phyloP scores from a whole-genome alignment of 2,329 filamentous ascomycete genomes.

The Neospermospora avenae region DNA sequence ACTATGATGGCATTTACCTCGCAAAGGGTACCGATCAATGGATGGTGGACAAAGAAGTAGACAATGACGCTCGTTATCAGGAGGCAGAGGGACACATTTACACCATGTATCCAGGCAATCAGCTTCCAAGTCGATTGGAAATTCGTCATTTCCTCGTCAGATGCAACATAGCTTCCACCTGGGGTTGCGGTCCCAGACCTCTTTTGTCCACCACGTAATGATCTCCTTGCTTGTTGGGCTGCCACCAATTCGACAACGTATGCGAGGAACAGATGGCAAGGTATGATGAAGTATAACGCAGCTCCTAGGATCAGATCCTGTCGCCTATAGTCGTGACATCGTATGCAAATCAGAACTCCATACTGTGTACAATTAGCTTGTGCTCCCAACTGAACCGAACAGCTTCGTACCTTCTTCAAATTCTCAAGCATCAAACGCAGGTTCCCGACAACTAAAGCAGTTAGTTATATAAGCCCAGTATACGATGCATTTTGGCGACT shows the following conservation, averaged over 20 bases:
- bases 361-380: slow-evolving; percentile 51
- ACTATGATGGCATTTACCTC: slow-evolving; percentile 92
- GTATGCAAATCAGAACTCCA: slow-evolving; percentile 87
- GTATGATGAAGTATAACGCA: slow-evolving; percentile 80
- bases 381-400: background rate
- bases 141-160: slow-evolving; percentile 49
- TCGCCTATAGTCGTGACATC: slow-evolving; percentile 80
- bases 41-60: slow-evolving; percentile 89
- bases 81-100: slow-evolving; percentile 82
- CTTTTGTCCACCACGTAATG: slow-evolving; percentile 53
- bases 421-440: slow-evolving; percentile 94
- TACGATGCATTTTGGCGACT: slow-evolving; percentile 25
- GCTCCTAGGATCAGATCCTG: slow-evolving; percentile 74
- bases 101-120: slow-evolving; percentile 74
- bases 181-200: slow-evolving; percentile 33
- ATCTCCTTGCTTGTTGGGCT: slow-evolving; percentile 71
- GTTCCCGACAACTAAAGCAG: slow-evolving; percentile 75
- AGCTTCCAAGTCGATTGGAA: slow-evolving; percentile 77
- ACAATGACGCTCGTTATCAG: slow-evolving; percentile 79
- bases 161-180: slow-evolving; percentile 33
- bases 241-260: slow-evolving; percentile 86
- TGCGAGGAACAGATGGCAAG: slow-evolving; percentile 85
- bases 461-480: background rate
- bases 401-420: slow-evolving; percentile 71
- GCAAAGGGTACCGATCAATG: slow-evolving; percentile 85